Conservation (phyloP, 768 basidiomycete species). For the Candolleomyces efflorescens region DNA sequence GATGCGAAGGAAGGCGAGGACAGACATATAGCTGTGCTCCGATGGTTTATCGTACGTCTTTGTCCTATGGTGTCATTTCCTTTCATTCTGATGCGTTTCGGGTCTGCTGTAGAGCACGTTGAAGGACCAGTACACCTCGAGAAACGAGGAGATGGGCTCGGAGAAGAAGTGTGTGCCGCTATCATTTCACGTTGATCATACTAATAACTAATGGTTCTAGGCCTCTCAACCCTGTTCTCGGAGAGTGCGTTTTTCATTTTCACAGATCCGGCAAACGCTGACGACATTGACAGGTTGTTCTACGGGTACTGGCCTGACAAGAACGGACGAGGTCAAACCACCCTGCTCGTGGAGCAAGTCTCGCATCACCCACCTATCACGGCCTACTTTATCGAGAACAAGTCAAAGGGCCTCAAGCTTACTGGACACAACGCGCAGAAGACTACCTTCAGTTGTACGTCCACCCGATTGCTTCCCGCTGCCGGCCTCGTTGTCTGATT, state of each 20-base stretch:
- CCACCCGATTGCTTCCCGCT: not conserved
- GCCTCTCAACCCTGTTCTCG: slow-evolving; percentile 93
- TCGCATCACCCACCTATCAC: slow-evolving; percentile 93
- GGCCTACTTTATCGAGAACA: slow-evolving; percentile 84
- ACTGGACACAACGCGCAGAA: slow-evolving; percentile 93
- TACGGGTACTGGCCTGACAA: slow-evolving; percentile 85
- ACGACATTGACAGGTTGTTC: slow-evolving; percentile 54
- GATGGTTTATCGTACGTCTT: slow-evolving; percentile 86
- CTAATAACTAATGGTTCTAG: slow-evolving; percentile 32
- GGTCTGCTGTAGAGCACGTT: slow-evolving; percentile 64
- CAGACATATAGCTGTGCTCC: slow-evolving; percentile 68
- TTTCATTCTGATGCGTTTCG: not conserved
- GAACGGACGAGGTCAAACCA: slow-evolving; percentile 72
- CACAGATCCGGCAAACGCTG: not conserved
- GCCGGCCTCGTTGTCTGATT: not conserved
- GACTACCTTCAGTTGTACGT: slow-evolving; percentile 81
- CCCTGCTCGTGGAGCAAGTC: slow-evolving; percentile 89
- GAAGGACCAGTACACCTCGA: slow-evolving; percentile 91
- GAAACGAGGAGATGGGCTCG: slow-evolving; percentile 93
- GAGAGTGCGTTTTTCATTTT: slow-evolving; percentile 56
- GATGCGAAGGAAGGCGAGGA: slow-evolving; percentile 71
- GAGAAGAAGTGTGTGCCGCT: slow-evolving; percentile 9
- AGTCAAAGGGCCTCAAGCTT: slow-evolving; percentile 66
- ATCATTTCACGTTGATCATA: not conserved
- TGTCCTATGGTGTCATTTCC: not conserved